These are phyloP conservation scores for Nemania sp. DNA, from an alignment of 2,329 filamentous ascomycete species.

Conservation along the genomic window DNA sequence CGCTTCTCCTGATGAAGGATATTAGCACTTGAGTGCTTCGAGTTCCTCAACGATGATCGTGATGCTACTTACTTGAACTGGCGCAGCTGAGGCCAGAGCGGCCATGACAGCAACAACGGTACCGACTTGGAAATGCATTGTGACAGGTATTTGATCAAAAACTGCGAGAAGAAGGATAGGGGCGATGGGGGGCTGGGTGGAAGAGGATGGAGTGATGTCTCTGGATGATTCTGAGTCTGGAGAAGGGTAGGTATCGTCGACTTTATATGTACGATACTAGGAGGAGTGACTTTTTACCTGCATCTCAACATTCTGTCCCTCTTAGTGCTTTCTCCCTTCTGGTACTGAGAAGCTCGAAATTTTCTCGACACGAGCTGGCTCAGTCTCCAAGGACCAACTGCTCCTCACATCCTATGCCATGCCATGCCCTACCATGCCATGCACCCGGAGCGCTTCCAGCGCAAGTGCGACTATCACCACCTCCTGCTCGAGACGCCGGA, in stretches of 20 bases:
- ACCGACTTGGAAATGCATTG: slow-evolving; percentile 4
- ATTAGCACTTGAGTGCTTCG: no score
- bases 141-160: background rate
- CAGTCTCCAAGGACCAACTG: no score
- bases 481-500: background rate
- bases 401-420: no score
- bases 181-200: background rate
- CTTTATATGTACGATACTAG: background rate
- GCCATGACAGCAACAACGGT: background rate
- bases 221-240: background rate
- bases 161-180: background rate
- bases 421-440: no score
- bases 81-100: background rate
- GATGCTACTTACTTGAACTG: no score
- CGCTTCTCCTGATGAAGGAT: background rate
- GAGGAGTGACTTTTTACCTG: no score
- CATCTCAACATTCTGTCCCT: background rate
- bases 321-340: no score
- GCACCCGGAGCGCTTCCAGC: background rate
- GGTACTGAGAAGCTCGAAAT: no score
- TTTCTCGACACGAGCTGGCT: no score
- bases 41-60: no score
- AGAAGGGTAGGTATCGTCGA: background rate
- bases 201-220: background rate
- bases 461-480: background rate